phyloP scores from a whole-genome alignment of 208 protist species.

The Leishmania braziliensis region DNA sequence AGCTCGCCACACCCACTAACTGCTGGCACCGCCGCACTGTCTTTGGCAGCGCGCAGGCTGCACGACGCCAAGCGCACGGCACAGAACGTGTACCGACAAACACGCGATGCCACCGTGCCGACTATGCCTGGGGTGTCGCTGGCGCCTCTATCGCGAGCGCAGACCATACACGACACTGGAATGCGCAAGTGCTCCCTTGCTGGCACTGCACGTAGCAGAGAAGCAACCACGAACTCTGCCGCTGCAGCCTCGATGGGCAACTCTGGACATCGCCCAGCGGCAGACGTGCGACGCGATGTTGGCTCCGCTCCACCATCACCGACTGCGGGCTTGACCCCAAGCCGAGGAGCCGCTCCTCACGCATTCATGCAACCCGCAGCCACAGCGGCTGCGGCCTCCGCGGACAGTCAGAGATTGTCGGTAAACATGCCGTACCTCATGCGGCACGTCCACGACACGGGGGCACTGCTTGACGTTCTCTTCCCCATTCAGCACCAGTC shows the following conservation, averaged over 20 bases:
- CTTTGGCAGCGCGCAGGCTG: constrained; percentile 27
- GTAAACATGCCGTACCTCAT: constrained; percentile 43
- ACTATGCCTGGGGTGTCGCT: not conserved
- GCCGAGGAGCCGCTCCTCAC: not conserved
- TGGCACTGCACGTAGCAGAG: not conserved
- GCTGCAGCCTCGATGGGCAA: not conserved
- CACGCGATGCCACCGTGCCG: constrained; percentile 5
- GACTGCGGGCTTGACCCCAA: not conserved
- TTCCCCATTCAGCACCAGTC: constrained; percentile 40
- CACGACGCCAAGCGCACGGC: constrained; percentile 30
- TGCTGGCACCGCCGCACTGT: constrained; percentile 1
- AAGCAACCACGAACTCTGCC: not conserved
- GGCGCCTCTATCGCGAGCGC: not conserved
- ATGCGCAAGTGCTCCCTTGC: not conserved
- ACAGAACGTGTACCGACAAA: constrained; percentile 13
- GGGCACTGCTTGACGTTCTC: constrained; percentile 56
- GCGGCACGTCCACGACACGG: constrained; percentile 37
- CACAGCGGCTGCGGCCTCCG: constrained; percentile 13
- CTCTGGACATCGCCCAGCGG: constrained; percentile 2
- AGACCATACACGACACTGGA: not conserved
- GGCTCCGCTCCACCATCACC: constrained; percentile 17
- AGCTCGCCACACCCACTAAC: not conserved
- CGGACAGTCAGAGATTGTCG: not conserved
- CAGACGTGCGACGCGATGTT: not conserved
- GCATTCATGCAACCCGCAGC: not conserved